These are phyloP conservation scores for Botryosphaeria dothidea DNA, from an alignment of 2,329 filamentous ascomycete species.

Conservation along the genomic window DNA sequence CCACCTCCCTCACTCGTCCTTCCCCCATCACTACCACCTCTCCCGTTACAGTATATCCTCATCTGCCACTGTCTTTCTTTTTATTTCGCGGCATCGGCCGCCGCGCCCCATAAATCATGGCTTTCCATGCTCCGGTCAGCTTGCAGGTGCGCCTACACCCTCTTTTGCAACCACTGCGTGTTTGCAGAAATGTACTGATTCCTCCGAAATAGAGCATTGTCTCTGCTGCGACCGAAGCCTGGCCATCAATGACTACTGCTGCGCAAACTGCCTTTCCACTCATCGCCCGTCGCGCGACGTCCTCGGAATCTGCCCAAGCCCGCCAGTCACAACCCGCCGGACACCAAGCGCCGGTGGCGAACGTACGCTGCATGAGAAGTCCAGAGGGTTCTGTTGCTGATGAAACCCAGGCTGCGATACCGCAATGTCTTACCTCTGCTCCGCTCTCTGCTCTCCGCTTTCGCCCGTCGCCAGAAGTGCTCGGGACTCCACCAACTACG, in stretches of 20 bases:
- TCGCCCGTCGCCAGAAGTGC: constrained; percentile 19
- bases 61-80: constrained; percentile 13
- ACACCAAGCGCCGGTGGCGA: neutral
- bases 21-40: neutral
- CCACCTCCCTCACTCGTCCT: constrained; percentile 2
- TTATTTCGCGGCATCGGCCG: constrained; percentile 14
- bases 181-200: constrained; percentile 21
- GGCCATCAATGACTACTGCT: constrained; percentile 41
- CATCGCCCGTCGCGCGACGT: constrained; percentile 26
- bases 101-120: constrained; percentile 42
- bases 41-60: neutral
- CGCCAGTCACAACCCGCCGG: neutral
- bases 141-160: constrained; percentile 47
- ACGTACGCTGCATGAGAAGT: neutral
- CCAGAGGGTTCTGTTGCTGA: neutral
- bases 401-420: neutral
- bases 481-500: neutral
- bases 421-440: constrained; percentile 1
- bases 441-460: constrained; percentile 22
- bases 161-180: constrained; percentile 23
- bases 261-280: constrained; percentile 38
- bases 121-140: constrained; percentile 51
- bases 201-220: constrained; percentile 45
- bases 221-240: constrained; percentile 39
- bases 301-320: constrained; percentile 25